Evolutionary conservation across 352 stramenopile species (phyloP).

Genomic region (Phytophthora cryptogea): DNA sequence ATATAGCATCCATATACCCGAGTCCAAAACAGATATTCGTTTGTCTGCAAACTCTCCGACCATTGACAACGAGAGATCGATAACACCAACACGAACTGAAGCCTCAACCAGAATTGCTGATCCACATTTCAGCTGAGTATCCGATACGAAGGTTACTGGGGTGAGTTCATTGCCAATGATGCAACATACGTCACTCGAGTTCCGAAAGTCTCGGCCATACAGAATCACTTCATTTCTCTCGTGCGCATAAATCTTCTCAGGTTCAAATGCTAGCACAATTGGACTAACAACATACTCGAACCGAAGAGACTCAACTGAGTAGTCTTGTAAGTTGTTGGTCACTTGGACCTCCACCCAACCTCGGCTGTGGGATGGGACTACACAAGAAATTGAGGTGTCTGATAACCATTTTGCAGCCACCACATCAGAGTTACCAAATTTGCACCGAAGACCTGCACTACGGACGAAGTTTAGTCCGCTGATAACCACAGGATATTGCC

Average conservation of each 20-base stretch:
- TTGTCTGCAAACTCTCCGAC: conserved; percentile 20
- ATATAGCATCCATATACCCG: conserved; percentile 17
- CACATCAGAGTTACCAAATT: conserved; percentile 42
- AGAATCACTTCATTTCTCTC: conserved; percentile 22
- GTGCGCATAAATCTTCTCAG: conserved; percentile 12
- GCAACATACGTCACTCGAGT: conserved; percentile 40
- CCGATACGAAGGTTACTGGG: conserved; percentile 32
- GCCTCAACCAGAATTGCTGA: conserved; percentile 9
- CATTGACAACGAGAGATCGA: conserved; percentile 39
- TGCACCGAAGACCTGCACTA: conserved; percentile 40
- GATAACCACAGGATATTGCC: conserved; percentile 35
- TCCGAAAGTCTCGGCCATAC: conserved; percentile 40
- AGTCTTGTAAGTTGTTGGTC: conserved; percentile 65
- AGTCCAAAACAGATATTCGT: conserved; percentile 25
- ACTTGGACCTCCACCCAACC: conserved; percentile 46
- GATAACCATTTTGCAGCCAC: conserved; percentile 44
- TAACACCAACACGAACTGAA: conserved; percentile 33
- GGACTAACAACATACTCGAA: conserved; percentile 50
- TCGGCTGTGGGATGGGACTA: conserved; percentile 28
- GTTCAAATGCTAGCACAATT: conserved; percentile 39
- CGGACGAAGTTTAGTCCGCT: conserved; percentile 41
- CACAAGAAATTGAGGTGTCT: conserved; percentile 34
- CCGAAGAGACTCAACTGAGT: conserved; percentile 29
- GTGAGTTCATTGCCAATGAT: conserved; percentile 40
- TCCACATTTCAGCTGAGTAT: conserved; percentile 27